These are phyloP conservation scores for Ogataea nakhonphanomensis DNA, from an alignment of 805 yeast genomes.

Conservation along the genomic window DNA sequence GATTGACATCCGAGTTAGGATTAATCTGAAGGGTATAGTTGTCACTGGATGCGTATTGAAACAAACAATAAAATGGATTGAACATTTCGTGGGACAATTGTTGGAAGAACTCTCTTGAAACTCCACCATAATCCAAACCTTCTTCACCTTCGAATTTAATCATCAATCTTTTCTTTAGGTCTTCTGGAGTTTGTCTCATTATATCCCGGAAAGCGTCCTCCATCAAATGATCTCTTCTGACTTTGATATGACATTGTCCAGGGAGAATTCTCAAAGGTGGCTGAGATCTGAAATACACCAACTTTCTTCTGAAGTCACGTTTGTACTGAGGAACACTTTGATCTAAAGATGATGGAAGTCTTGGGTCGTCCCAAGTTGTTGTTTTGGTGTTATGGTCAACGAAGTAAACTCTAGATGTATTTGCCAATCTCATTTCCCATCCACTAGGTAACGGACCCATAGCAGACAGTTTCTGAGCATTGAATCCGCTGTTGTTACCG, in stretches of 20 bases:
- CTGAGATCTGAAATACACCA: constrained; percentile 95
- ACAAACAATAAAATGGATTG: constrained; percentile 94
- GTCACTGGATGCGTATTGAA: constrained; percentile 97
- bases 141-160: constrained; percentile 99
- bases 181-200: constrained; percentile 99
- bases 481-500: constrained; percentile 87
- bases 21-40: constrained; percentile 96
- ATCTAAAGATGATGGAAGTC: constrained; percentile 94
- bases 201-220: constrained; percentile 98
- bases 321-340: constrained; percentile 99
- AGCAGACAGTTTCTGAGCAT: constrained; percentile 97
- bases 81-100: constrained; percentile 97
- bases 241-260: constrained; percentile 98
- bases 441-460: constrained; percentile 98
- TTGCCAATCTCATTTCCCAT: constrained; percentile 99
- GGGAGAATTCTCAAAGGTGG: constrained; percentile 96
- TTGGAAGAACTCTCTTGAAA: constrained; percentile 96
- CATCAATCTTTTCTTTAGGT: constrained; percentile 95
- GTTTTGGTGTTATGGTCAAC: constrained; percentile 99
- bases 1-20: constrained; percentile 95
- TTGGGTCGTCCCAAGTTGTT: constrained; percentile 99
- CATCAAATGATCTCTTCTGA: constrained; percentile 91
- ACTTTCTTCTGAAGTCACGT: constrained; percentile 97
- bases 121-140: constrained; percentile 99
- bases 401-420: constrained; percentile 96